Evolutionary conservation across 1,284 basidiomycete genomes (phyloP).

Genomic region (Cryptococcus sp.): DNA sequence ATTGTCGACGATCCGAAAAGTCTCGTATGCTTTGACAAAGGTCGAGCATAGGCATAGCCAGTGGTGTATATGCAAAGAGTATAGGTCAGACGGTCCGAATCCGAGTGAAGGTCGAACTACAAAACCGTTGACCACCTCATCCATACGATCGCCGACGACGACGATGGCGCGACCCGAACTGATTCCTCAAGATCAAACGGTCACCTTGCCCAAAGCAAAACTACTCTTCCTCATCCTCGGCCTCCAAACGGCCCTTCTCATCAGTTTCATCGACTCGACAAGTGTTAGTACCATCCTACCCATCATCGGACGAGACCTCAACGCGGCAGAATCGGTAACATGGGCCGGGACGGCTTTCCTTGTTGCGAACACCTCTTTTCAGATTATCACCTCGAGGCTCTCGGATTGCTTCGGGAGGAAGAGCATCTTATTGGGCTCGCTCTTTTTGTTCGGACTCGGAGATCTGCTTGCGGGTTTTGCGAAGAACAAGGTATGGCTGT

Average conservation of each 20-base stretch:
- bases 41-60: too few species aligned
- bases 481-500: conserved; percentile 27
- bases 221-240: conserved; percentile 14
- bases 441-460: conserved; percentile 24
- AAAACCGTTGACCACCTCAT: too few species aligned
- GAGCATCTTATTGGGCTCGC: conserved; percentile 15
- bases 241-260: conserved; percentile 22
- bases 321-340: conserved; percentile 23
- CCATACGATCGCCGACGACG: too few species aligned
- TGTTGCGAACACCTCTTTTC: conserved; percentile 32
- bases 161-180: neutral
- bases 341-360: conserved; percentile 34
- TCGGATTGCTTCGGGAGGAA: conserved; percentile 33
- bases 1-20: too few species aligned
- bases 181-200: conserved; percentile 13
- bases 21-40: too few species aligned
- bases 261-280: conserved; percentile 31
- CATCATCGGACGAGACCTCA: conserved; percentile 21
- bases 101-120: too few species aligned
- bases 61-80: too few species aligned
- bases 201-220: conserved; percentile 12
- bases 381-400: conserved; percentile 23
- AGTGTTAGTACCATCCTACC: conserved; percentile 30
- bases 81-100: too few species aligned
- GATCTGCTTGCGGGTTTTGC: conserved; percentile 34